Conservation (phyloP, 352 stramenopile genomes). For the Phytophthora pseudosyringae region DNA sequence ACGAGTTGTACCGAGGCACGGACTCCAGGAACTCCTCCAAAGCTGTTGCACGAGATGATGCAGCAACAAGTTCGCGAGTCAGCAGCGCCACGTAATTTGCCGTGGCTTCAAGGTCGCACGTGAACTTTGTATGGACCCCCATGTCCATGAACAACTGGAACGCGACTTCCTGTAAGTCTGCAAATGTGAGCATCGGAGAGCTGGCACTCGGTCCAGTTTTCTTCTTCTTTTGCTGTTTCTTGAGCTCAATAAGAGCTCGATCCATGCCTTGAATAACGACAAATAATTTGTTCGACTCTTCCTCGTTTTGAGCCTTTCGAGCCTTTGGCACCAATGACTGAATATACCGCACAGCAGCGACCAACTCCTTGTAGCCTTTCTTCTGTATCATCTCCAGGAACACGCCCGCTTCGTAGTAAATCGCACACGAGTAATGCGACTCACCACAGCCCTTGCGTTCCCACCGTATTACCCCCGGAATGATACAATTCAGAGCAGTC, state of each 20-base stretch:
- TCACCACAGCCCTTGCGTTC: slow-evolving; percentile 25
- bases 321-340: slow-evolving; percentile 24
- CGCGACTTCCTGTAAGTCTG: slow-evolving; percentile 62
- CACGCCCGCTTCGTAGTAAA: slow-evolving; percentile 49
- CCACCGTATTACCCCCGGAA: slow-evolving; percentile 47
- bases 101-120: slow-evolving; percentile 56
- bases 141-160: slow-evolving; percentile 77
- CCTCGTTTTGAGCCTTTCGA: slow-evolving; percentile 3
- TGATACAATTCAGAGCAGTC: slow-evolving; percentile 36
- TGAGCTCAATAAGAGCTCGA: slow-evolving; percentile 52
- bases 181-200: slow-evolving; percentile 44
- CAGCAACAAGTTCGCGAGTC: slow-evolving; percentile 62
- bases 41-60: slow-evolving; percentile 40
- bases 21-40: slow-evolving; percentile 67
- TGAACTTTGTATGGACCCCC: slow-evolving; percentile 68
- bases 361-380: slow-evolving; percentile 46
- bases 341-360: slow-evolving; percentile 40
- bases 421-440: slow-evolving; percentile 33
- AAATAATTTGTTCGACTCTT: slow-evolving; percentile 44
- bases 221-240: slow-evolving; percentile 51
- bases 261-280: slow-evolving; percentile 73
- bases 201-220: slow-evolving; percentile 14
- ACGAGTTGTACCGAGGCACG: slow-evolving; percentile 62
- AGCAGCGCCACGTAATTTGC: slow-evolving; percentile 61
- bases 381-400: slow-evolving; percentile 52